phyloP scores from a whole-genome alignment of 2,329 filamentous ascomycete species.

The Ciborinia camelliae region DNA sequence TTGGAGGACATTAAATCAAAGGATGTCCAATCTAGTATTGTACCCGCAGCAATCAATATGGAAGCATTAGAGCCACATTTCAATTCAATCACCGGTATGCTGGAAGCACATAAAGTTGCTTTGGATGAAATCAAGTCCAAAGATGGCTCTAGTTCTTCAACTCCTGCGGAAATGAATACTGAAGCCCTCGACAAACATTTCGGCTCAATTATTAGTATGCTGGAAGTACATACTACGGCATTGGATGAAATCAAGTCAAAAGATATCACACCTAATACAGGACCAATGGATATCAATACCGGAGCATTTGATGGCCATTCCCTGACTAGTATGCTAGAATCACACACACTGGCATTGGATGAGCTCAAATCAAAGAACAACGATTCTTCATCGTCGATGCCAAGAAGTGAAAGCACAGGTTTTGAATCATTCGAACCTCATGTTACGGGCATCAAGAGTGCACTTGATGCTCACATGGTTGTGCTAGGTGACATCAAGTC shows the following conservation, averaged over 20 bases:
- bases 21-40: neutral
- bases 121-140: slow-evolving; percentile 26
- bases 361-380: slow-evolving; percentile 1
- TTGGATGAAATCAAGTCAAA: slow-evolving; percentile 27
- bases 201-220: slow-evolving; percentile 15
- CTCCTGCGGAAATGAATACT: neutral
- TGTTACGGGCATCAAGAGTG: slow-evolving; percentile 27
- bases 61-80: slow-evolving; percentile 20
- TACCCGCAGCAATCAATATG: neutral
- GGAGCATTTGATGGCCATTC: slow-evolving; percentile 16
- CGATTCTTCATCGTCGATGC: neutral
- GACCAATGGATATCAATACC: neutral
- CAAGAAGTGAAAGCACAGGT: neutral
- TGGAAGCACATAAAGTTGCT: slow-evolving; percentile 22
- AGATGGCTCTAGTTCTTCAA: neutral
- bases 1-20: slow-evolving; percentile 22
- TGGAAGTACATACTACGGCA: slow-evolving; percentile 21
- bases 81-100: slow-evolving; percentile 16
- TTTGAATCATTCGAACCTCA: slow-evolving; percentile 25
- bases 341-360: slow-evolving; percentile 20
- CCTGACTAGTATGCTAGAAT: slow-evolving; percentile 21
- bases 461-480: slow-evolving; percentile 25
- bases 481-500: slow-evolving; percentile 26
- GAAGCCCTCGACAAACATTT: slow-evolving; percentile 18
- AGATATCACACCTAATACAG: neutral